Percentiles rank a stretch among this genome's conserved stretches.
These are phyloP conservation scores for Erodium trifolium DNA, from an alignment of 441 rosid genomes.

Conservation along the genomic window DNA sequence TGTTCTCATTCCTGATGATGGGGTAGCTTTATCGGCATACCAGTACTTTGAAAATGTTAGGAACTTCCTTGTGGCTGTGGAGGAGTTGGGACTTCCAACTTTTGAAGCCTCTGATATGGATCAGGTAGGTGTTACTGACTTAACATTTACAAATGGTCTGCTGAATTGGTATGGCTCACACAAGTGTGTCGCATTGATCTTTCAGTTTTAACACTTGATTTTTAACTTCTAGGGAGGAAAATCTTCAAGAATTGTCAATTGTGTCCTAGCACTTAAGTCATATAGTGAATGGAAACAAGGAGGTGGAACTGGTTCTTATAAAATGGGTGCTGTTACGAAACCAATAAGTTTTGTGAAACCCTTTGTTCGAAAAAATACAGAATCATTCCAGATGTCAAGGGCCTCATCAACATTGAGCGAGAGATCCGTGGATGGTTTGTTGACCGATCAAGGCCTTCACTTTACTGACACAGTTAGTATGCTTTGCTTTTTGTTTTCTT, in stretches of 20 bases:
- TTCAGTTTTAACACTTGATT: too few relatives aligned
- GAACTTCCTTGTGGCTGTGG: conserved; percentile 48
- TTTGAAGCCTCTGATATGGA: conserved; percentile 65
- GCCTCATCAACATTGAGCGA: conserved; percentile 25
- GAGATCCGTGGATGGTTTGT: conserved; percentile 27
- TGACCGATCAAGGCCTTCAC: conserved; percentile 22
- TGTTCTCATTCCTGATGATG: conserved; percentile 37
- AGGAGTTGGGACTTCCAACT: conserved; percentile 57
- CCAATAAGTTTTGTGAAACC: conserved; percentile 31
- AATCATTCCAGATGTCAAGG: conserved; percentile 44
- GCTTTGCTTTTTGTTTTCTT: conserved; percentile 13
- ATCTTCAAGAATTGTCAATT: conserved; percentile 46
- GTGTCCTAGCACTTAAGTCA: conserved; percentile 56
- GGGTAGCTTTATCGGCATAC: conserved; percentile 57
- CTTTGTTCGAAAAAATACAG: conserved; percentile 39
- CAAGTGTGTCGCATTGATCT: too few relatives aligned
- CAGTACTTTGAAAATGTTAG: conserved; percentile 63
- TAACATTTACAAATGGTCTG: neutral
- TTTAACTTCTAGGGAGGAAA: conserved; percentile 45
- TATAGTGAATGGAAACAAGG: conserved; percentile 51
- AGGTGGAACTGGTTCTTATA: conserved; percentile 50
- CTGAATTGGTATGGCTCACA: too few relatives aligned
- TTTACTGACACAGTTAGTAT: conserved; percentile 35
- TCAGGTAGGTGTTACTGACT: conserved; percentile 29
- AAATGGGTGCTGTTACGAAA: conserved; percentile 34